Base-by-base conservation (phyloP, 2,329 filamentous ascomycete species). In the Tolypocladium capitatum region DNA sequence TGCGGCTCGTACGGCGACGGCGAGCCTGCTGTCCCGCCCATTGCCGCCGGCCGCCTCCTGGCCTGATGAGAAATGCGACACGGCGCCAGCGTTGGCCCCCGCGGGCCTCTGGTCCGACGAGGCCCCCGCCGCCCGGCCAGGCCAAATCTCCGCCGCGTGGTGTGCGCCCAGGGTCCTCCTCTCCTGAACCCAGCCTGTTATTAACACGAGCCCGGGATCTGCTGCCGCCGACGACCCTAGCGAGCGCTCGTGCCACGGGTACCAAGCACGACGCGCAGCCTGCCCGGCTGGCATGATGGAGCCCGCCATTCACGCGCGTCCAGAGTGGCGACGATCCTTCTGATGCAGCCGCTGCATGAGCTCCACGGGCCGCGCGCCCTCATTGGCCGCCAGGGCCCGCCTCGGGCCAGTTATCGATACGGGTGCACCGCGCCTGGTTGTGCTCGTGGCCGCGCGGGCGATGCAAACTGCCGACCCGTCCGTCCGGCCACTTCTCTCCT, bases 381-480 rank as follows among this genome's bases (percentile, higher is more conserved):
- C 36, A 58, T 58, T 58, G 58, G 53, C 30, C 47, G 31, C 20
- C 30, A 16, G 9, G 13, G 16, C 8, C 31, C 28, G 9, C 20
- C 10, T 45, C n/a, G 43, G 21, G 18, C 43, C 31, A 45, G 32
- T 34, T 34, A 45, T 45, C 43, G 43, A 45, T 34, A 34, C 43
- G 28, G 32, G 32, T 16, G 31, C 31, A 13, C 24, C 18, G 38
- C 38, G 38, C 38, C 27, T 18, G 38, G 18, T 28, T 45, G 43
- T 45, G 43, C 20, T 16, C 20, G 11, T 14, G 21, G 13, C 43
- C n/a, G 32, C 45, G 49, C 46, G 47, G 47, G 50, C 49, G 49
- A 59, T 55, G 55, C 52, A 50, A 48, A 49, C 50, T 53, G 45
- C 55, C 52, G 51, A 52, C 49, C 55, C 54, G 51, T 51, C 52